Evolutionary conservation across 495 filamentous ascomycete species (phyloP), one percentile per base, ranked within the genome.

Genomic region (Penicillium lividum): DNA sequence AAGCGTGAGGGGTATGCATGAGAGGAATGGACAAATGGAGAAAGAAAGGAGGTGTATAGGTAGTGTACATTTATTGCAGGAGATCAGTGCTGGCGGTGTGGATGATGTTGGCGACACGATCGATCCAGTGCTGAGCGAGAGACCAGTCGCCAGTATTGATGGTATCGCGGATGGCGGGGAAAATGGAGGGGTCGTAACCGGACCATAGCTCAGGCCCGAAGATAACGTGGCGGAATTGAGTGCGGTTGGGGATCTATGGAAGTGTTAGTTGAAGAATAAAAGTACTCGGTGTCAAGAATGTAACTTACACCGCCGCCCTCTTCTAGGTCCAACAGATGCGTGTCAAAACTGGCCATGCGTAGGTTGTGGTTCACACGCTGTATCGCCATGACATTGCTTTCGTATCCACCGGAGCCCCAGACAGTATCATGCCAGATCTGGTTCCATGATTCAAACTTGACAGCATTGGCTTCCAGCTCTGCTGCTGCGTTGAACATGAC

Each of bases 161-260:
- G 25, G 89, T 86, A 71, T 98, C 94, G 42, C 91, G 82, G 59
- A 98, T 87, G 15, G 84, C 86, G 7, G 94, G 94, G 75, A 98
- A 98, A 60, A 85, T 87, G 0, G 86, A 82, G 46, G 85, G 82
- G 50, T 91, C 86, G 69, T 89, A 85, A 51, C 86, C 86, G 48
- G 85, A 86, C 89, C 91, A 93, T 6, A 83, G 73, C 67, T 91
- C 84, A 13, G 94, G 94, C 0, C 86, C 92, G 64, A 91, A 94
- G 51, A 98, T 62, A 64, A 96, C 83, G 75, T 98, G 95, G 69
- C 94, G 96, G 80, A 91, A 98, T 76, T 97, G 95, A 27, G 89
- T 89, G 59, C 94, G 85, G 66, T 90, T 90, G 31, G 91, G 92
- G 29, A 96, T 79, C 89, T 94, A 43, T 8, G 9, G 51, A 43